phyloP scores from a whole-genome alignment of 768 basidiomycete species.

The Hygrocybe coccinea region DNA sequence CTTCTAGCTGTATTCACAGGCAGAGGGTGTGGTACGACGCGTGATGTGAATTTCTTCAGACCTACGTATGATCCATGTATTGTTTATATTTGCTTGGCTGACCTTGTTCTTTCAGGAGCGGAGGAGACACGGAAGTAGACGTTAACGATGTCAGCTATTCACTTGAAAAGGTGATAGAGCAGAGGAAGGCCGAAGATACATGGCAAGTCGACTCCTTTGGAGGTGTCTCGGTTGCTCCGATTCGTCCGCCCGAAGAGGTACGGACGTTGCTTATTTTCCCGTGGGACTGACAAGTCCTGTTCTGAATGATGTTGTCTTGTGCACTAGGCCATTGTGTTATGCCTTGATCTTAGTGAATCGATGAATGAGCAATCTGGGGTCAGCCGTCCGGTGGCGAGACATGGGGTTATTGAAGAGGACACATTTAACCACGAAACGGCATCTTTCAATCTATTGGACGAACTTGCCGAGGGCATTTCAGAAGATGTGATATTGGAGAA shows the following conservation, averaged over 20 bases:
- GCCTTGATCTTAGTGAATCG: slow-evolving; percentile 25
- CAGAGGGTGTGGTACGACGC: slow-evolving; percentile 23
- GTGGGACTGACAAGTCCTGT: neutral
- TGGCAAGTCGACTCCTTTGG: slow-evolving; percentile 28
- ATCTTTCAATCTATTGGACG: neutral
- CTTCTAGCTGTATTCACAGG: slow-evolving; percentile 27
- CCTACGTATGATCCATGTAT: slow-evolving; percentile 20
- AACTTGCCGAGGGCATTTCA: slow-evolving; percentile 1
- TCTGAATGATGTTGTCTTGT: neutral
- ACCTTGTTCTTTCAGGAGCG: slow-evolving; percentile 14
- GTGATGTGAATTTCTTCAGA: slow-evolving; percentile 28
- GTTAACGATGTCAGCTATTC: slow-evolving; percentile 25
- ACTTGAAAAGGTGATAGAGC: slow-evolving; percentile 16
- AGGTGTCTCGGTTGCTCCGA: slow-evolving; percentile 15
- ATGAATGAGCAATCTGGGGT: slow-evolving; percentile 23
- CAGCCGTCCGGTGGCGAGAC: slow-evolving; percentile 3
- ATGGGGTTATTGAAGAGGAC: neutral
- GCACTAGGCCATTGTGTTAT: slow-evolving; percentile 25
- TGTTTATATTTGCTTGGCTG: neutral
- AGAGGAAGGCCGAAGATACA: slow-evolving; percentile 22
- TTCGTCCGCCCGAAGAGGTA: slow-evolving; percentile 27
- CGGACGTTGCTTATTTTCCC: neutral
- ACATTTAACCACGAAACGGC: slow-evolving; percentile 7
- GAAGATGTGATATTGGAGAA: slow-evolving; percentile 2
- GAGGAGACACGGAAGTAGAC: slow-evolving; percentile 27